Base-by-base conservation (phyloP, 2,329 filamentous ascomycete genomes). In the Talaromyces piceae region DNA sequence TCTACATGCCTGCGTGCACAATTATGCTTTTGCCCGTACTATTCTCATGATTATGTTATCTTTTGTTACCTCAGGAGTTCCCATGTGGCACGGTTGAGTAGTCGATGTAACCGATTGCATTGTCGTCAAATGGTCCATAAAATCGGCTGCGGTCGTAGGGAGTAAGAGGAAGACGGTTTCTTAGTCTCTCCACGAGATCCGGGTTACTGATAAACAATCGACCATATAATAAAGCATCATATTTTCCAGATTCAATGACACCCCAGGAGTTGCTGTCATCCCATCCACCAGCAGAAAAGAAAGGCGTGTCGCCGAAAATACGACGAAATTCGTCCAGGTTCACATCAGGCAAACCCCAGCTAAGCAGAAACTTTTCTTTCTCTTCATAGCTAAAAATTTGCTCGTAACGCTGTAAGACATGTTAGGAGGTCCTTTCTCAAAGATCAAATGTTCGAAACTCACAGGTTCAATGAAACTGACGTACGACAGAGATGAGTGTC, bases 251-350 rank as follows among this genome's bases (percentile, higher is more conserved):
- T 53, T 77, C 75, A 9, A 79, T 58, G 37, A 77, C 70, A 1
- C 73, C 75, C 67, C 72, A 76, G 0, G 69, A 70, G 54, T 78
- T 81, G 31, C 66, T 67, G 39, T 78, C 69, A 47, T 76, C 67
- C 63, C 75, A 82, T 0, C 78, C 78, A 5, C 79, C 79, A 0
- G 75, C 78, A 0, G 77, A 74, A 54, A 82, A 73, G 63, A 82
- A 79, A 0, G 77, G 78, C 0, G 77, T 77, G 5, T 67, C 63
- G 2, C 71, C 73, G 47, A 79, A 75, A 53, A 81, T 80, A 9
- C 70, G 56, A 18, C 77, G 73, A 58, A 80, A 79, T 2, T 65
- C 51, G 6, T 68, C 68, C 1, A 80, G 66, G 41, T 74, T 70
- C 18, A 78, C 69, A 3, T 72, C 61, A 5, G 62, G 45, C 5